Base-by-base conservation (phyloP, 495 filamentous ascomycete species). In the Xylaria scruposa region DNA sequence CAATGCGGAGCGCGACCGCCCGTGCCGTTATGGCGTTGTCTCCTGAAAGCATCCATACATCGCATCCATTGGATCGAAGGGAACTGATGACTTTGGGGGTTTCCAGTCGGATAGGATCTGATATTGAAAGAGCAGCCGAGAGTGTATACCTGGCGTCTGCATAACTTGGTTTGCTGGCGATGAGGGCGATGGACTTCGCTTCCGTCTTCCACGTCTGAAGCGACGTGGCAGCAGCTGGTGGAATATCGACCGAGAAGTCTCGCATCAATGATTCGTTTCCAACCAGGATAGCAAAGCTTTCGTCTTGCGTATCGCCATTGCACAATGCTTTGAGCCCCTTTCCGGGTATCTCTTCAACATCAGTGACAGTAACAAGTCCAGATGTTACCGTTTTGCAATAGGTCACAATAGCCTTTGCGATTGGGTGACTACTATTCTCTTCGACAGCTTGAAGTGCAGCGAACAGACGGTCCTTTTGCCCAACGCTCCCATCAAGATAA, bases 1-100 rank as follows among this genome's bases (percentile, higher is more conserved):
- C 92, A 29, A 98, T 83, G 79, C 89, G 88, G 4, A 84, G 80
- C 1, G 92, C 95, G n/a, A 98, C 85, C 19, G 92, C 92, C 40
- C 87, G 85, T n/a, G 93, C 86, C 3, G 95, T 94, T 29, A 82
- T 88, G 1, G 86, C 85, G 72, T 92, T 92, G 80, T 98, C 95
- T 19, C 95, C 95, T 4, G 94, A 96, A 56, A 97, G 91, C 93
- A 98, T 97, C 89, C 90, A 97, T 33, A 97, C 92, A 3, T 88
- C 85, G 66, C 93, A 90, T 69, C 87, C 87, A 33, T 85, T 87
- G 29, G 87, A 79, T 67, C 90, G 87, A 7, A 98, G 90, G n/a
- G 90, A 83, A 7, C 80, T 76, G 74, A 98, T 88, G 38, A 95
- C 88, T 8, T 78, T 72, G 24, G 84, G 78, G 0, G 95, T 90